Conservation (phyloP, 2,329 filamentous ascomycete genomes). For the Ophiosphaerella korrae region DNA sequence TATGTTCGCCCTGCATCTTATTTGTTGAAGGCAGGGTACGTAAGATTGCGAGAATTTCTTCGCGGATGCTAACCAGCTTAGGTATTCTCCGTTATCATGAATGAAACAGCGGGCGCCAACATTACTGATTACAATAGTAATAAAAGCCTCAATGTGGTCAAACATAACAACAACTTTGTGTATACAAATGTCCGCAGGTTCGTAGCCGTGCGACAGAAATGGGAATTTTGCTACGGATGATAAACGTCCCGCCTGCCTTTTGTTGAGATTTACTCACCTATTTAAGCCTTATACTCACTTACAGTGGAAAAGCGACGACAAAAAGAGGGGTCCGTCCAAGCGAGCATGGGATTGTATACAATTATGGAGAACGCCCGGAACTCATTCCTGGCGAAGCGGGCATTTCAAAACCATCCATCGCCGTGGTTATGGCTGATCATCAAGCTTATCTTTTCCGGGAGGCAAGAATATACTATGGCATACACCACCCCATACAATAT, state of each 20-base stretch:
- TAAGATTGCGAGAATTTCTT: neutral
- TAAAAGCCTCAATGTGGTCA: neutral
- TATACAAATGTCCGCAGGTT: constrained; percentile 1
- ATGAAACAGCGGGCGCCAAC: neutral
- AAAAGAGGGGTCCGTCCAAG: constrained; percentile 40
- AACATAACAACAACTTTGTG: neutral
- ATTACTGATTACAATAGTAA: neutral
- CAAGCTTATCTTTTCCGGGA: constrained; percentile 9
- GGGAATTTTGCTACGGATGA: constrained; percentile 1
- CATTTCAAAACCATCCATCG: constrained; percentile 44
- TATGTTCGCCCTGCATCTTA: neutral
- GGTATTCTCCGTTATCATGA: neutral
- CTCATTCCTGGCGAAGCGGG: constrained; percentile 31
- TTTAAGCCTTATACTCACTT: constrained; percentile 47
- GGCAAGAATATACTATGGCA: constrained; percentile 35
- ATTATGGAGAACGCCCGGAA: constrained; percentile 9
- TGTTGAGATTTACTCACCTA: neutral
- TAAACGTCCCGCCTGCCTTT: neutral
- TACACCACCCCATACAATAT: constrained; percentile 50
- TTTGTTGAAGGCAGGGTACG: neutral
- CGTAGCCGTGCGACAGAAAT: neutral
- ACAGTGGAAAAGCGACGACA: constrained; percentile 37
- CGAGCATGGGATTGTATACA: constrained; percentile 48
- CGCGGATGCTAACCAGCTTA: neutral
- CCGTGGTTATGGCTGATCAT: constrained; percentile 22